phyloP scores from a whole-genome alignment of 1,284 basidiomycete genomes.

The Golubevia sp. region DNA sequence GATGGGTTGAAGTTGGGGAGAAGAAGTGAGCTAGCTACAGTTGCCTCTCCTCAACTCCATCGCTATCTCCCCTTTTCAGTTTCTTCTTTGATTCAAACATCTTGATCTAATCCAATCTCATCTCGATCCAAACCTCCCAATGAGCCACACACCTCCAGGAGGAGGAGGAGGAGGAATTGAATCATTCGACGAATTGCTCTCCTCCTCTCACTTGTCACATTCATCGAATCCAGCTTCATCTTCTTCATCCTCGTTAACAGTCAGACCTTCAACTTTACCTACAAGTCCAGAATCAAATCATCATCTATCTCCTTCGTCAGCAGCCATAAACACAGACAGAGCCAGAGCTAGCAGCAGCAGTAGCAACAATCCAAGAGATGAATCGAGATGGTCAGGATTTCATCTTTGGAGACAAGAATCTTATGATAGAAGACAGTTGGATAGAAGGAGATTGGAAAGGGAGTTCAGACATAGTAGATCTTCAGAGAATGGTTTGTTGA shows the following conservation, averaged over 20 bases:
- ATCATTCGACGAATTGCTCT: not conserved
- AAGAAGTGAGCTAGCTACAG: not conserved
- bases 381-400: conserved; percentile 28
- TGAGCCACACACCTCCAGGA: not conserved
- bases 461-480: no score
- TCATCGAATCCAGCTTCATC: not conserved
- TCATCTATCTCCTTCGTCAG: no score
- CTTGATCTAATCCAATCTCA: not conserved
- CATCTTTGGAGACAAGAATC: conserved; percentile 41
- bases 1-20: not conserved
- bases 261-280: not conserved
- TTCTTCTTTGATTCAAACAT: not conserved
- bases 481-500: no score
- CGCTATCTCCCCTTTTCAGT: not conserved
- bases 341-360: no score
- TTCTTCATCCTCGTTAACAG: not conserved
- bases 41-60: not conserved
- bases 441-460: not conserved
- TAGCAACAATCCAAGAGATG: conserved; percentile 13
- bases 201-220: not conserved
- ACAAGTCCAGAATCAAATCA: not conserved
- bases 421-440: conserved; percentile 11
- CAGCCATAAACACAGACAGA: no score
- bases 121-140: not conserved
- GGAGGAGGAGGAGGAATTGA: not conserved